A percentile compares a stretch with the other conserved stretches of the same genome.
These are phyloP conservation scores for Diaporthe sp. DNA, from an alignment of 2,329 filamentous ascomycete species.

Conservation along the genomic window DNA sequence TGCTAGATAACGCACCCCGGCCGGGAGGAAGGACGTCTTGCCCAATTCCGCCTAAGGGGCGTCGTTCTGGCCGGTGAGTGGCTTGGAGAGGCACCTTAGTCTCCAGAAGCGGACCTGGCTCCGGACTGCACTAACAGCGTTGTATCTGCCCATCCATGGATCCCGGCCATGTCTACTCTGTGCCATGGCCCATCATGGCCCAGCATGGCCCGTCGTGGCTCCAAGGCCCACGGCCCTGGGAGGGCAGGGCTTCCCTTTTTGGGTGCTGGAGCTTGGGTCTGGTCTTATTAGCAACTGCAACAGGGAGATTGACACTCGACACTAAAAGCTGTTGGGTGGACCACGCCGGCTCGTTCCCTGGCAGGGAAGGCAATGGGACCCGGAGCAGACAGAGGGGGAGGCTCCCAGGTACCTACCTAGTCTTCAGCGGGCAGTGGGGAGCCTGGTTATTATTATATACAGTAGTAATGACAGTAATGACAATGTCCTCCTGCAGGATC, in stretches of 20 bases:
- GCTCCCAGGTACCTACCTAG: not conserved
- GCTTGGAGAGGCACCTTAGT: slow-evolving; percentile 18
- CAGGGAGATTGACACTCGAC: slow-evolving; percentile 30
- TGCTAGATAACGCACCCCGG: slow-evolving; percentile 29
- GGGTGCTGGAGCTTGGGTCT: slow-evolving; percentile 27
- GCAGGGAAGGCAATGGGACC: not conserved
- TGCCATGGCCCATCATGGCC: slow-evolving; percentile 22
- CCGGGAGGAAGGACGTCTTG: slow-evolving; percentile 26
- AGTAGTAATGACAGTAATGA: slow-evolving; percentile 19
- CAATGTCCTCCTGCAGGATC: slow-evolving; percentile 24
- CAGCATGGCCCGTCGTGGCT: slow-evolving; percentile 12
- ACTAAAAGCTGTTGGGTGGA: slow-evolving; percentile 7
- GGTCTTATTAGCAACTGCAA: slow-evolving; percentile 25
- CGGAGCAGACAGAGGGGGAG: not conserved
- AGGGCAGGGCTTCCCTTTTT: slow-evolving; percentile 20
- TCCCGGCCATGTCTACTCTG: slow-evolving; percentile 3
- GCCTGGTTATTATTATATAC: slow-evolving; percentile 24
- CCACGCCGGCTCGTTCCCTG: slow-evolving; percentile 5
- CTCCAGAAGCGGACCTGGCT: slow-evolving; percentile 21
- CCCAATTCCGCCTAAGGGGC: slow-evolving; percentile 29
- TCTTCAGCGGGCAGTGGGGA: not conserved
- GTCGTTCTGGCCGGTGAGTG: slow-evolving; percentile 16
- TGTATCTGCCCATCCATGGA: slow-evolving; percentile 21
- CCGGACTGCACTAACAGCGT: slow-evolving; percentile 26
- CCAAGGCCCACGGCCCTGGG: slow-evolving; percentile 16